Conservation (phyloP, 345 rosid genomes). For the Rhizophora mangle region DNA sequence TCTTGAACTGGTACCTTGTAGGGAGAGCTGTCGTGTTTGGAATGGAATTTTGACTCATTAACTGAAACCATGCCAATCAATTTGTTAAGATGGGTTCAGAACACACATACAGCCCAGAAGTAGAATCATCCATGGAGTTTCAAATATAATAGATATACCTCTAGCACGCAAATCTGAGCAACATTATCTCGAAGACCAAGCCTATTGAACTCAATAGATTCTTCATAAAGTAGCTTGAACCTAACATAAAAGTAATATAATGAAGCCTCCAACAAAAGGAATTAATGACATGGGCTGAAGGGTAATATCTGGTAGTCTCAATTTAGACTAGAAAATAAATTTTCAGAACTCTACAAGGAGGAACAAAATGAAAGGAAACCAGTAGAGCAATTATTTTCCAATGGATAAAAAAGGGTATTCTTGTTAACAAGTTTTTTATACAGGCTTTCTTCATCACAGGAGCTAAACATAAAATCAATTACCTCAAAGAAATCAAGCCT, state of each 20-base stretch:
- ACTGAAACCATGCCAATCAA: conserved; percentile 22
- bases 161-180: conserved; percentile 94
- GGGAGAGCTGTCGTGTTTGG: conserved; percentile 30
- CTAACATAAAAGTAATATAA: conserved; percentile 38
- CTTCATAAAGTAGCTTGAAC: conserved; percentile 86
- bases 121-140: conserved; percentile 1
- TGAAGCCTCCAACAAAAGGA: conserved; percentile 21
- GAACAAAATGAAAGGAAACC: not conserved
- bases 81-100: not conserved
- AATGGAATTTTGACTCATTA: conserved; percentile 34
- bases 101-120: conserved; percentile 1
- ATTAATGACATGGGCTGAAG: conserved; percentile 10
- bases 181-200: conserved; percentile 93
- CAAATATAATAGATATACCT: conserved; percentile 43
- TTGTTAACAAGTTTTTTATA: not conserved
- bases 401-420: not conserved
- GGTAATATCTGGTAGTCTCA: conserved; percentile 5
- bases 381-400: not conserved
- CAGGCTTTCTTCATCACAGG: no score
- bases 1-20: conserved; percentile 44
- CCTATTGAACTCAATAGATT: conserved; percentile 71
- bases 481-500: conserved; percentile 2
- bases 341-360: not conserved
- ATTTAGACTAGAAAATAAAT: not conserved
- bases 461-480: not conserved